These are phyloP conservation scores for Epipyxis sp. DNA, from an alignment of 108 stramenopile genomes.

Conservation along the genomic window DNA sequence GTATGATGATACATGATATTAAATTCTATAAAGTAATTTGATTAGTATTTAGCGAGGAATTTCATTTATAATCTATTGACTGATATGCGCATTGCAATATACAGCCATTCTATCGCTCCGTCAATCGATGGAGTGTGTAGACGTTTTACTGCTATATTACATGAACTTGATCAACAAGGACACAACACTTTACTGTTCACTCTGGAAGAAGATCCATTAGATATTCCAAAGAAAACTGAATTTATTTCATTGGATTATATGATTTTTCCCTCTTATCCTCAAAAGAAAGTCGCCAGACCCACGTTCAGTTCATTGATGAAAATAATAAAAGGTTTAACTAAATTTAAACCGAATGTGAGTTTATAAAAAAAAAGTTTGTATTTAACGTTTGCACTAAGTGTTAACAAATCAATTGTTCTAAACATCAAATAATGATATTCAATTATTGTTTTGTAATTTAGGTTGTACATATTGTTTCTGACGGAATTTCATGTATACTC, in stretches of 20 bases:
- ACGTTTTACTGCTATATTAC: constrained; percentile 39
- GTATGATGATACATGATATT: too few relatives aligned
- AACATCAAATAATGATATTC: too few relatives aligned
- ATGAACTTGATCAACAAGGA: constrained; percentile 30
- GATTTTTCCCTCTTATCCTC: constrained; percentile 39
- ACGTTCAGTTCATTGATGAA: constrained; percentile 38
- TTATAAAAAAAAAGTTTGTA: too few relatives aligned
- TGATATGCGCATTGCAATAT: constrained; percentile 43
- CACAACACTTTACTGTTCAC: constrained; percentile 49
- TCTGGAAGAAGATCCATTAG: constrained; percentile 36
- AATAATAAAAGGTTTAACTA: background rate
- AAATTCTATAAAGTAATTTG: too few relatives aligned
- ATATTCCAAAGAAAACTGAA: constrained; percentile 9
- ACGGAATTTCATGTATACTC: constrained; percentile 36
- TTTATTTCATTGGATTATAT: constrained; percentile 40
- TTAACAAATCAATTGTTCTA: too few relatives aligned
- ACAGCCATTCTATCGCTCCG: constrained; percentile 47
- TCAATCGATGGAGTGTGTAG: constrained; percentile 50
- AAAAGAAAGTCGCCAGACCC: constrained; percentile 39
- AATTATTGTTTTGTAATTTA: too few relatives aligned
- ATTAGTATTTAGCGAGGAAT: too few relatives aligned
- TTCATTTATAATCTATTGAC: too few relatives aligned
- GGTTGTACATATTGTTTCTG: constrained; percentile 38
- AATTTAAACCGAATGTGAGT: constrained; percentile 8
- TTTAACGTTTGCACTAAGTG: too few relatives aligned